Evolutionary conservation across 1,284 basidiomycete species (phyloP).

Genomic region (Abortiporus biennis): DNA sequence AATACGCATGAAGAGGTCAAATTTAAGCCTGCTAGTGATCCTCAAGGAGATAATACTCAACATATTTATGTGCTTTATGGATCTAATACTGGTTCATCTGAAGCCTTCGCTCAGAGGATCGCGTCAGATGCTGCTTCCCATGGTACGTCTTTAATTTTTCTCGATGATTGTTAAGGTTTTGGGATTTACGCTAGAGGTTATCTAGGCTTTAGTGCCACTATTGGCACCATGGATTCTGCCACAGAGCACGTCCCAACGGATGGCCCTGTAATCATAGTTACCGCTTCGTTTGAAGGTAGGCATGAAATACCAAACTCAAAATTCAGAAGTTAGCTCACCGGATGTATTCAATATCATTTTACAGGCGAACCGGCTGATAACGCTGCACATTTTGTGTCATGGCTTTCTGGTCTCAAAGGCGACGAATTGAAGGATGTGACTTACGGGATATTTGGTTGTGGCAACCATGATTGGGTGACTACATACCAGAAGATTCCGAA

Average conservation of each 20-base stretch:
- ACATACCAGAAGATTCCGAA: conserved; percentile 48
- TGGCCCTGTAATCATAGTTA: conserved; percentile 41
- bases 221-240: conserved; percentile 38
- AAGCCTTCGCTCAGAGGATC: conserved; percentile 42
- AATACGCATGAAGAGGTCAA: not conserved
- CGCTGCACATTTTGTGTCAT: conserved; percentile 38
- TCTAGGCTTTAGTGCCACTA: conserved; percentile 32
- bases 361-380: conserved; percentile 41
- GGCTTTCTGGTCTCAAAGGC: conserved; percentile 27
- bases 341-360: not conserved
- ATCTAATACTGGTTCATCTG: conserved; percentile 44
- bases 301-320: not conserved
- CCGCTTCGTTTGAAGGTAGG: conserved; percentile 44
- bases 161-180: not conserved
- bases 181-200: not conserved
- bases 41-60: not conserved
- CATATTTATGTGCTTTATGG: conserved; percentile 36
- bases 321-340: not conserved
- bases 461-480: conserved; percentile 45
- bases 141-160: conserved; percentile 19
- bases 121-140: conserved; percentile 32
- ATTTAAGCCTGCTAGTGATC: not conserved
- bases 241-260: conserved; percentile 34
- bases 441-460: conserved; percentile 48
- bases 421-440: conserved; percentile 28